phyloP scores from a whole-genome alignment of 23 red algal species.

The Cyanidium caldarium region DNA sequence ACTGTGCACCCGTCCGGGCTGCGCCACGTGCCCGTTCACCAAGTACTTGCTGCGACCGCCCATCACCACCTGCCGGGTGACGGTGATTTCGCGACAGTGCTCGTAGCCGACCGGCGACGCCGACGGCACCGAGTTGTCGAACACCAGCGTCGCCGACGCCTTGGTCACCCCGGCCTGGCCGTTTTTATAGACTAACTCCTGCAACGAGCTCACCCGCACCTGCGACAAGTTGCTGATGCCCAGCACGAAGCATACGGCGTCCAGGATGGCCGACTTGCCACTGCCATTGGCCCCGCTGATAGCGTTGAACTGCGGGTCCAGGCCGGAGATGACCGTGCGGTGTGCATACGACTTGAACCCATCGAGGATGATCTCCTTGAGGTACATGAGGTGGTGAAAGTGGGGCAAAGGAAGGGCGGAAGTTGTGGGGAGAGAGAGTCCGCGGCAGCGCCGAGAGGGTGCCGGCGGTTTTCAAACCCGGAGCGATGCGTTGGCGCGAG shows the following conservation, averaged over 20 bases:
- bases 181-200: slow-evolving; percentile 95
- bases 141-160: slow-evolving; percentile 77
- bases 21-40: slow-evolving; percentile 83
- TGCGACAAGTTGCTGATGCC: slow-evolving; percentile 83
- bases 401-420: no score
- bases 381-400: no score
- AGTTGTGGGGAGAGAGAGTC: no score
- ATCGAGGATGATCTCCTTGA: slow-evolving; percentile 83
- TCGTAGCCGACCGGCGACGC: slow-evolving; percentile 81
- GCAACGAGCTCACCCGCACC: slow-evolving; percentile 64
- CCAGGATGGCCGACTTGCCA: slow-evolving; percentile 92
- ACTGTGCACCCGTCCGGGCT: slow-evolving; percentile 67
- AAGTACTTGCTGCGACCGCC: slow-evolving; percentile 94
- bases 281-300: slow-evolving; percentile 92
- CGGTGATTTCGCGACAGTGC: slow-evolving; percentile 39
- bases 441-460: no score
- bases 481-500: no score
- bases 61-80: slow-evolving; percentile 60
- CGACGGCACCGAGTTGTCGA: slow-evolving; percentile 61
- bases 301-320: slow-evolving; percentile 92
- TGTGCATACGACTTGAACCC: slow-evolving; percentile 96
- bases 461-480: no score
- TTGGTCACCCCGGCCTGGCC: slow-evolving; percentile 75
- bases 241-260: slow-evolving; percentile 97
- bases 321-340: slow-evolving; percentile 56